Conservation (phyloP, 2,329 filamentous ascomycete species). For the Cladophialophora bantiana region DNA sequence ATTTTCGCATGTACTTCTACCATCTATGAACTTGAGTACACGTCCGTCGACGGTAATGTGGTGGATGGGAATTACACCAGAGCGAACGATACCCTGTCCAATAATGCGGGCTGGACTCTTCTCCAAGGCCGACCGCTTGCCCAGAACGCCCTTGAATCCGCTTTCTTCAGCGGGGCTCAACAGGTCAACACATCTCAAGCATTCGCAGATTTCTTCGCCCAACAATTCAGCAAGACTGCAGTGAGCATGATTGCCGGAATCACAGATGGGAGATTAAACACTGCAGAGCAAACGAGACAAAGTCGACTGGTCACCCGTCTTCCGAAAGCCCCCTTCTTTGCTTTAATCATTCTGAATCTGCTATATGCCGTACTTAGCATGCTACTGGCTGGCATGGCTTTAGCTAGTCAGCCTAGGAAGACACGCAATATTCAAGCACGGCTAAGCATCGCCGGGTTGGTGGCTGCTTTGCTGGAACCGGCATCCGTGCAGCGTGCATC, state of each 20-base stretch:
- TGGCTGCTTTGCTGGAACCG: slow-evolving; percentile 10
- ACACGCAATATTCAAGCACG: slow-evolving; percentile 13
- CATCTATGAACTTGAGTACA: slow-evolving; percentile 11
- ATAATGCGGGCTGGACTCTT: slow-evolving; percentile 6
- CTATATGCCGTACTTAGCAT: slow-evolving; percentile 27
- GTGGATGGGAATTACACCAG: slow-evolving; percentile 4
- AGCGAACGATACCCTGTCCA: slow-evolving; percentile 8
- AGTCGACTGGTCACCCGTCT: slow-evolving; percentile 25
- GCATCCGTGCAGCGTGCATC: background rate
- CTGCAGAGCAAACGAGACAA: slow-evolving; percentile 20
- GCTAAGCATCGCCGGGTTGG: slow-evolving; percentile 9
- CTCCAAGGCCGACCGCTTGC: background rate
- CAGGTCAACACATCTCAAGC: slow-evolving; percentile 10
- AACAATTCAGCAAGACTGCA: slow-evolving; percentile 19
- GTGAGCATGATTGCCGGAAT: slow-evolving; percentile 19
- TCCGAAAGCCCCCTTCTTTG: slow-evolving; percentile 28
- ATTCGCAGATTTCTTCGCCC: slow-evolving; percentile 24
- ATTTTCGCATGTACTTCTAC: slow-evolving; percentile 9
- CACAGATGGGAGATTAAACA: slow-evolving; percentile 1
- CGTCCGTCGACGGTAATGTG: slow-evolving; percentile 2
- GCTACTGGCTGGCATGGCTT: slow-evolving; percentile 9
- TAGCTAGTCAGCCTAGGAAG: slow-evolving; percentile 11
- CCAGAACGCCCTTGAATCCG: slow-evolving; percentile 9
- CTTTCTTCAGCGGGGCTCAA: slow-evolving; percentile 13
- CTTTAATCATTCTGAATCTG: slow-evolving; percentile 22